Percentiles rank a stretch among this genome's conserved stretches.
Evolutionary conservation across 2,329 filamentous ascomycete species (phyloP).

Genomic region (Pseudogymnoascus sp.): DNA sequence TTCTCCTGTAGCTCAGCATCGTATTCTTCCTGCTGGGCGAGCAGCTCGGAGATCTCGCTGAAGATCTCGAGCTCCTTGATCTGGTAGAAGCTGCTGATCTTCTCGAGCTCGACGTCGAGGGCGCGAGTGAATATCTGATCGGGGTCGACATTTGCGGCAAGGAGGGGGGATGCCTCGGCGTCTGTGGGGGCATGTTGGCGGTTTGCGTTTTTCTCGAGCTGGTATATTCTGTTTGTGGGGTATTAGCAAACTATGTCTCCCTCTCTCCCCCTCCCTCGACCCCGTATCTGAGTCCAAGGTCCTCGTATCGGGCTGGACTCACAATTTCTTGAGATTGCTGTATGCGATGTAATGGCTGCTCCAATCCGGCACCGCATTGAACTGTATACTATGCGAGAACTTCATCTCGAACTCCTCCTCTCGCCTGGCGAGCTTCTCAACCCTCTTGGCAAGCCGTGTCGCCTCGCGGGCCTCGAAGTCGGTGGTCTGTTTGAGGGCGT

Average conservation of each 20-base stretch:
- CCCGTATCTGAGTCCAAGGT: background rate
- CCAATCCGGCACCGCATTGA: conserved; percentile 99
- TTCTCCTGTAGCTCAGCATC: conserved; percentile 31
- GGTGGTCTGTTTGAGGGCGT: background rate
- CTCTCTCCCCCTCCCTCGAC: background rate
- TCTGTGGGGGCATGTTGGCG: conserved; percentile 53
- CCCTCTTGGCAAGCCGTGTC: conserved; percentile 34
- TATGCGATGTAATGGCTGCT: conserved; percentile 97
- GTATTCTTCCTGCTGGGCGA: conserved; percentile 64
- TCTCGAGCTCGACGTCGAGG: conserved; percentile 83
- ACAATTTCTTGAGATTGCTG: conserved; percentile 98
- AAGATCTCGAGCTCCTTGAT: conserved; percentile 83
- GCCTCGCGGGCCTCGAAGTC: background rate
- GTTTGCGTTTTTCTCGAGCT: conserved; percentile 78
- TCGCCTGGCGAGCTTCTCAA: conserved; percentile 60
- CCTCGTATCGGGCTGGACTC: conserved; percentile 30
- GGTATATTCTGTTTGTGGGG: conserved; percentile 63
- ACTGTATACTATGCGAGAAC: conserved; percentile 99
- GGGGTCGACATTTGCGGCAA: conserved; percentile 60
- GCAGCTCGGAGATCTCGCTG: conserved; percentile 68
- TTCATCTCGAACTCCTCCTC: conserved; percentile 85
- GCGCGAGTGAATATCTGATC: conserved; percentile 75
- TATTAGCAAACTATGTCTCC: conserved; percentile 9
- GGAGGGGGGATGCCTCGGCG: conserved; percentile 75
- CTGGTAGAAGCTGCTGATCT: conserved; percentile 84